Conservation (phyloP, 2,329 filamentous ascomycete genomes). For the Trichoderma guizhouense region DNA sequence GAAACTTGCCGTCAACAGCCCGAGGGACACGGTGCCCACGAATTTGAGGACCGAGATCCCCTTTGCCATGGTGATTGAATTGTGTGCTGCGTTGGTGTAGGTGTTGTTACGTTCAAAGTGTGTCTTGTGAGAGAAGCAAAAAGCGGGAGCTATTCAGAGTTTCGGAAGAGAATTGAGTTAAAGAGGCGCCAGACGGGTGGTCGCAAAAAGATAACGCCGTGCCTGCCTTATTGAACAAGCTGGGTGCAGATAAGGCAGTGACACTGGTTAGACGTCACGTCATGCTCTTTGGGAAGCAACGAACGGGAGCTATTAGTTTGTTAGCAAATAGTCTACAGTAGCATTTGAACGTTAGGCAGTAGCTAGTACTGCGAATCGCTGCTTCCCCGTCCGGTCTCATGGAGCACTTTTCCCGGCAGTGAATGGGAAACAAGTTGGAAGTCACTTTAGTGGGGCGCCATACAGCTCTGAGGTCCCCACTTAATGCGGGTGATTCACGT, state of each 20-base stretch:
- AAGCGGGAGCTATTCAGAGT: background rate
- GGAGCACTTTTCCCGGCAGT: background rate
- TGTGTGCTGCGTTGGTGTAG: background rate
- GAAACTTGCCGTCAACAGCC: slow-evolving; percentile 75
- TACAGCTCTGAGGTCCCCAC: background rate
- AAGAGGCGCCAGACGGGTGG: background rate
- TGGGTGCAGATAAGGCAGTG: background rate
- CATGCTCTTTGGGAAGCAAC: background rate
- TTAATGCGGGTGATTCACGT: slow-evolving; percentile 5
- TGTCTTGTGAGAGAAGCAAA: background rate
- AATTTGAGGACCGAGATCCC: slow-evolving; percentile 83
- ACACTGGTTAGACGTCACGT: slow-evolving; percentile 5
- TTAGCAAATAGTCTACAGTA: background rate
- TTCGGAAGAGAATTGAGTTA: background rate
- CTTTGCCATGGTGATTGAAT: slow-evolving; percentile 57
- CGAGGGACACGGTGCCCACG: slow-evolving; percentile 84
- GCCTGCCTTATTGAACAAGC: background rate
- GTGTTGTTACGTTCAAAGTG: background rate
- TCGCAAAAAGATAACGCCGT: slow-evolving; percentile 3
- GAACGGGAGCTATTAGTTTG: background rate
- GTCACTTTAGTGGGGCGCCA: background rate
- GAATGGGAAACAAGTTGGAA: background rate
- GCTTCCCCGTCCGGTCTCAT: background rate
- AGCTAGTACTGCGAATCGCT: background rate
- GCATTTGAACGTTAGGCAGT: background rate